Evolutionary conservation across 345 rosid genomes (phyloP), one percentile per base, ranked within the genome.

Genomic region (Arabis alpina): DNA sequence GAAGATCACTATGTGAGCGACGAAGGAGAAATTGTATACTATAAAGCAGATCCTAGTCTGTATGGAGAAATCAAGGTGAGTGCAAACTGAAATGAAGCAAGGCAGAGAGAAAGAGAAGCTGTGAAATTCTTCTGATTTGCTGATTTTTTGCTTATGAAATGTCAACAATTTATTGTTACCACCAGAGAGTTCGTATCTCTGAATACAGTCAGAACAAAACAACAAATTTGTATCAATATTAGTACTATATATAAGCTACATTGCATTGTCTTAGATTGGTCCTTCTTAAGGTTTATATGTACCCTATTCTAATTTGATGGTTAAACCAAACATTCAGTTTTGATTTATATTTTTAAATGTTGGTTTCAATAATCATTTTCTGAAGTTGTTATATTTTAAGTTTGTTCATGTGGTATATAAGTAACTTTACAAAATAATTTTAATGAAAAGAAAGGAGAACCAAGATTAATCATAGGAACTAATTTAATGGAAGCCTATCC

Each of bases 1-100:
- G 66, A 79, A 66, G 94, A 92, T 66, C 96, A 92, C 66, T 92
- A 81, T 32, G 96, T 92, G 55, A 87, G 83, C 25, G 87, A 89
- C 56, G 66, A 70, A 24, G 98, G 96, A 23, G 98, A 87, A 64
- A 68, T 92, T 64, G 91, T 89, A 10, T 86, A 79, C 75, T 89
- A 92, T 68, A 75, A 88, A 71, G 75, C 81, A 7, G 94, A 89
- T 51, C 79, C 85, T 24, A 68, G 75, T 52, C 80, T 79, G 24
- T 34, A 43, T 59, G 78, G 82, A 65, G 40, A 67, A 23, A 10
- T 48, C 68, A 77, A 74, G 54, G 61, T 70, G 12, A 34, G 34
- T 66, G 59, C 72, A 71, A 54, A 73, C 7, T 78, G 71, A 82
- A 65, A 62, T 53, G 75, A 76, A 64, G 66, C 71, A 63, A 19